Conservation (phyloP, 441 rosid species). For the Omphalea diandra region DNA sequence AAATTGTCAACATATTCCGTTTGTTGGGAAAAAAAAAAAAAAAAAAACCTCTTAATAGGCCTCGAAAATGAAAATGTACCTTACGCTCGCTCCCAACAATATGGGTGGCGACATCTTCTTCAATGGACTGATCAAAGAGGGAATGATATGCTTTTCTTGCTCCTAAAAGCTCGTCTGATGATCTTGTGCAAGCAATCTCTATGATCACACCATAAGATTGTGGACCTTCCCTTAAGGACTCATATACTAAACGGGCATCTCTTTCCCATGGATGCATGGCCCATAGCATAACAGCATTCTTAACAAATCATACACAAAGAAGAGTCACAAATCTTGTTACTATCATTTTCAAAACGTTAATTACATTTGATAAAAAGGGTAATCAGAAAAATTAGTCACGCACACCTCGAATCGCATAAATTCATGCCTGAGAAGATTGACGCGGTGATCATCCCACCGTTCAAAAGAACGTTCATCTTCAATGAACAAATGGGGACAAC, state of each 20-base stretch:
- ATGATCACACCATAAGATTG: slow-evolving; percentile 50
- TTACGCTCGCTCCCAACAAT: slow-evolving; percentile 48
- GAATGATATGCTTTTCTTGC: slow-evolving; percentile 92
- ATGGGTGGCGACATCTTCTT: slow-evolving; percentile 70
- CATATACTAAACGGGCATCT: slow-evolving; percentile 73
- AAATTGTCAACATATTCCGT: too few species aligned
- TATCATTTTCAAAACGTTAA: neutral
- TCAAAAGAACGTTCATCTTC: slow-evolving; percentile 77
- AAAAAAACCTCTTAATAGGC: too few species aligned
- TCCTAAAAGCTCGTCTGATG: slow-evolving; percentile 73
- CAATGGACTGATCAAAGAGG: slow-evolving; percentile 74
- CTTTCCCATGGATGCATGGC: slow-evolving; percentile 95
- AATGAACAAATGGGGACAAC: slow-evolving; percentile 45
- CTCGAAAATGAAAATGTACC: too few species aligned
- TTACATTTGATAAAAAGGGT: too few species aligned
- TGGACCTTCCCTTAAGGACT: slow-evolving; percentile 56
- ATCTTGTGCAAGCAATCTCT: slow-evolving; percentile 79
- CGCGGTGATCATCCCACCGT: slow-evolving; percentile 54
- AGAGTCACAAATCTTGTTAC: neutral
- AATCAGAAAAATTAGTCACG: too few species aligned
- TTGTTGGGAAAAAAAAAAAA: too few species aligned
- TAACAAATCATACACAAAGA: slow-evolving; percentile 6
- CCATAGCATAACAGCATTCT: slow-evolving; percentile 76
- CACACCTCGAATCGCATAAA: slow-evolving; percentile 73
- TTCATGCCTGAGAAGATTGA: slow-evolving; percentile 66